Percentiles rank a stretch among this genome's conserved stretches.
These are phyloP conservation scores for Geranium brycei DNA, from an alignment of 345 rosid genomes.

Conservation along the genomic window DNA sequence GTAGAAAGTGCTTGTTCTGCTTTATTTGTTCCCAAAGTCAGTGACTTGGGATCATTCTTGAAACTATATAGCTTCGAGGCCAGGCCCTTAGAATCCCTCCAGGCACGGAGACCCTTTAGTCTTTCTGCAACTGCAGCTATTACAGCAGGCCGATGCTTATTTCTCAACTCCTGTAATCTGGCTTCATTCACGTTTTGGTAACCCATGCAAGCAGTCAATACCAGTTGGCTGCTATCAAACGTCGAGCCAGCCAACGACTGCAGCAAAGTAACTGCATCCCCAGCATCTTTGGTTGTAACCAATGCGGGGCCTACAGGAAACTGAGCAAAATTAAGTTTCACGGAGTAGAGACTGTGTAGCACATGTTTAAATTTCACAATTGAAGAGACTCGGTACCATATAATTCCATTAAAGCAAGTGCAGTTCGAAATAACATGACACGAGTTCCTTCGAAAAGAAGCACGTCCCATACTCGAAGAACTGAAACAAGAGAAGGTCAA, in stretches of 20 bases:
- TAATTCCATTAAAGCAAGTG: conserved; percentile 95
- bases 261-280: conserved; percentile 94
- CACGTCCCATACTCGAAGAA: conserved; percentile 98
- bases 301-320: conserved; percentile 76
- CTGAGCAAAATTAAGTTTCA: conserved; percentile 25
- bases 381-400: conserved; percentile 51
- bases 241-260: conserved; percentile 95
- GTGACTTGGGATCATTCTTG: conserved; percentile 63
- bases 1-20: conserved; percentile 14
- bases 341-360: conserved; percentile 11
- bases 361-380: neutral
- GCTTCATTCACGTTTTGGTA: conserved; percentile 76
- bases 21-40: conserved; percentile 44
- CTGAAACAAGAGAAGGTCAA: conserved; percentile 29
- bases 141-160: conserved; percentile 76
- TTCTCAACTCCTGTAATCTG: conserved; percentile 69
- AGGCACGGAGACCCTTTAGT: conserved; percentile 84
- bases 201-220: conserved; percentile 97
- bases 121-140: conserved; percentile 76
- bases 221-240: conserved; percentile 99
- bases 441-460: conserved; percentile 95
- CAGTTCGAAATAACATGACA: conserved; percentile 93
- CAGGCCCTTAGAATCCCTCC: conserved; percentile 80
- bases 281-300: conserved; percentile 98
- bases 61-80: conserved; percentile 86